Evolutionary conservation across 176 grass and related monocot species (phyloP), one percentile per base, ranked within the genome.

Genomic region (Triticum turgidum): DNA sequence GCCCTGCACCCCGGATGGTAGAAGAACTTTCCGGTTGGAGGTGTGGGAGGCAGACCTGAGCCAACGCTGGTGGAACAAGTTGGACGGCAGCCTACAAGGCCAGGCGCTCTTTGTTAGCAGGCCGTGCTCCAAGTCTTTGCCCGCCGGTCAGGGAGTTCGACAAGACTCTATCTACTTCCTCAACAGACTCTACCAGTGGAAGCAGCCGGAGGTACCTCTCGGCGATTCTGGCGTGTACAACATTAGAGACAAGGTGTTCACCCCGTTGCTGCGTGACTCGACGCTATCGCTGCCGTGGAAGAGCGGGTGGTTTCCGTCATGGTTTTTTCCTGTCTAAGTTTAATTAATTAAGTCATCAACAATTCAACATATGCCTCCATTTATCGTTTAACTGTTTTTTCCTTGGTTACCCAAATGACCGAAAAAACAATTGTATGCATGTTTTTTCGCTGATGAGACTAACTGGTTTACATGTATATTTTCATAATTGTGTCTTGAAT

Each of bases 111-210:
- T 72, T 42, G 0, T 72, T 20, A 72, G 37, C 69, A 72, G 39
- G 69, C 37, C 37, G 69, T 72, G 69, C 69, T 72, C 69, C 69
- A 72, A 41, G 35, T 72, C 69, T 72, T 42, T 72, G 37, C 69
- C 20, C 0, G 69, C 69, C 1, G 69, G 69, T 42, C 35, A 72
- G 22, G 69, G 69, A 72, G 69, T 72, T 72, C 37, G 37, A 72
- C 9, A 22, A 38, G 69, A 42, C 9, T 72, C 37, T 35, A 22
- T 72, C 69, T 71, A 71, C 20, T 71, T 22, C 20, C 66, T 71
- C 0, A n/a, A 71, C 5, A 71, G 38, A 21, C 69, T 71, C 18
- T 22, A 11, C 20, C 0, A 11, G 1, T 71, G 69, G 69, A 71
- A 71, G 35, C 35, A 71, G 38, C 69, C 35, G 35, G 7, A 22